phyloP scores from a whole-genome alignment of 176 grass and related monocot genomes.

The Guadua angustifolia region DNA sequence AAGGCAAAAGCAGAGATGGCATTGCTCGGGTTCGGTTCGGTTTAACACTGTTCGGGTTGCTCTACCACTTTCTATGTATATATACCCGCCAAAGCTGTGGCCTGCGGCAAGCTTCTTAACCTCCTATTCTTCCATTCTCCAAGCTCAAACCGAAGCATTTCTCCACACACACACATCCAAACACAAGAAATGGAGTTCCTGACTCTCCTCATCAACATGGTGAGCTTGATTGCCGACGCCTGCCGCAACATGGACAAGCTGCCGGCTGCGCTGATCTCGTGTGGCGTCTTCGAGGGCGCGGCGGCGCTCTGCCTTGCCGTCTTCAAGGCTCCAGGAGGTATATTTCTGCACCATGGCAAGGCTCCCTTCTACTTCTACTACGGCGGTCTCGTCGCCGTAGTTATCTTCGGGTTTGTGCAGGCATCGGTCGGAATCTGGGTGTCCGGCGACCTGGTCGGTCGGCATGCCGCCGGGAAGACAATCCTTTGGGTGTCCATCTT shows the following conservation, averaged over 20 bases:
- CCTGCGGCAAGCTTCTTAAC: no score
- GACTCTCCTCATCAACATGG: no score
- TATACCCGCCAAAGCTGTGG: no score
- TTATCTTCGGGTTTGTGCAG: conserved; percentile 14
- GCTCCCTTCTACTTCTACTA: conserved; percentile 13
- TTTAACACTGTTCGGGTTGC: no score
- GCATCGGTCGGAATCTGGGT: background rate
- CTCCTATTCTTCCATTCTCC: no score
- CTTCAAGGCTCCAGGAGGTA: conserved; percentile 22
- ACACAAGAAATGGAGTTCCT: no score
- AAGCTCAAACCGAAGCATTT: no score
- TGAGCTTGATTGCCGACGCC: background rate
- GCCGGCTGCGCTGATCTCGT: background rate
- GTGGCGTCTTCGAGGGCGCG: background rate
- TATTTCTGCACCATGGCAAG: conserved; percentile 30
- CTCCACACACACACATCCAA: no score
- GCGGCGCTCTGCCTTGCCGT: conserved; percentile 1
- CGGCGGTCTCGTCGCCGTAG: background rate
- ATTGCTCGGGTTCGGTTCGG: no score
- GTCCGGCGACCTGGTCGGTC: background rate
- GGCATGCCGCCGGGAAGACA: background rate
- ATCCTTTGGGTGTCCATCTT: background rate
- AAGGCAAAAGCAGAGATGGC: no score
- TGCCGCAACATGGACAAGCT: background rate
- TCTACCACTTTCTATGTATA: no score